Conservation (phyloP, 2,329 filamentous ascomycete genomes). For the Simplicillium aogashimaense region DNA sequence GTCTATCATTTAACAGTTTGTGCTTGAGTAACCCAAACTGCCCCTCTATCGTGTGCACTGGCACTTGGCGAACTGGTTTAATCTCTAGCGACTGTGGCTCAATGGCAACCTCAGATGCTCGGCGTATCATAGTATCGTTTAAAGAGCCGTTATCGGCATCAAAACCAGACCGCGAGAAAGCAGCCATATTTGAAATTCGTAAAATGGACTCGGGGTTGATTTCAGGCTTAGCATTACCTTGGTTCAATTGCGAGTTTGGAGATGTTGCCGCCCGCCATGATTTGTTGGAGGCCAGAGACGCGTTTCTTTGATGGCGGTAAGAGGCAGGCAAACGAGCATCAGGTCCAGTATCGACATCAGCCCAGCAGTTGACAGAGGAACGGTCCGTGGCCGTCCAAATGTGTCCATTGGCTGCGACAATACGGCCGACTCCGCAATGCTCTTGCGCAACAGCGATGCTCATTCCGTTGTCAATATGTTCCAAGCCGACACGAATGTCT, state of each 20-base stretch:
- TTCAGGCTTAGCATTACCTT: conserved; percentile 39
- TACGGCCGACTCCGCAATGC: conserved; percentile 67
- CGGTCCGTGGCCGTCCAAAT: conserved; percentile 86
- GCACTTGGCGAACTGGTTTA: conserved; percentile 57
- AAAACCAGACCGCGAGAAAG: conserved; percentile 47
- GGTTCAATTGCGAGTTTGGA: conserved; percentile 10
- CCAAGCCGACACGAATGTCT: conserved; percentile 64
- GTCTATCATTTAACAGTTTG: conserved; percentile 80
- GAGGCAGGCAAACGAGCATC: conserved; percentile 56
- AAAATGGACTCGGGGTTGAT: conserved; percentile 73
- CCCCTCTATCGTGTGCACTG: conserved; percentile 80
- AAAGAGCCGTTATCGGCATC: conserved; percentile 46
- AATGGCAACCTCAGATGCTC: conserved; percentile 18
- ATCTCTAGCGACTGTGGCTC: conserved; percentile 20
- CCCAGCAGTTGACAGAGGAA: conserved; percentile 89
- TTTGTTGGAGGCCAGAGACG: conserved; percentile 31
- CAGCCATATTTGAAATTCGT: conserved; percentile 73
- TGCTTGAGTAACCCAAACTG: conserved; percentile 95
- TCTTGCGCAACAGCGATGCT: conserved; percentile 90
- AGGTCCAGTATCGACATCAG: conserved; percentile 69
- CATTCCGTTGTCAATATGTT: conserved; percentile 70
- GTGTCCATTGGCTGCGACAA: conserved; percentile 60
- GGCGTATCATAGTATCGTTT: conserved; percentile 31
- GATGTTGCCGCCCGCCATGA: conserved; percentile 21
- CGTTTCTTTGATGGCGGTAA: conserved; percentile 36